Evolutionary conservation across 345 rosid species (phyloP).

Genomic region (Murraya paniculata): DNA sequence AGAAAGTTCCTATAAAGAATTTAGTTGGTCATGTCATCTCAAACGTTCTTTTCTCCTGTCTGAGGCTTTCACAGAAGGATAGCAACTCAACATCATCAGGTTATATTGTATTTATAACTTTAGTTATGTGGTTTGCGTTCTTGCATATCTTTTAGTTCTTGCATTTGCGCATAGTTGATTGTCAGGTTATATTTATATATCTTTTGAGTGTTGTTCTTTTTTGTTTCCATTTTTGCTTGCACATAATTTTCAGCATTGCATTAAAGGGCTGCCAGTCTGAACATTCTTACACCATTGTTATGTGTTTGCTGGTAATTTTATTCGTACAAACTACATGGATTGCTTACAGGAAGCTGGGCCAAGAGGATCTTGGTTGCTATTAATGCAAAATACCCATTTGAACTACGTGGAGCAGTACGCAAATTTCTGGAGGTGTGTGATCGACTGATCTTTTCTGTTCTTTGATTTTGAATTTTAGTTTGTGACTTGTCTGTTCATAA

Average conservation of each 20-base stretch:
- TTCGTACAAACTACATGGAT: slow-evolving; percentile 3
- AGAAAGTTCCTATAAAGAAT: slow-evolving; percentile 53
- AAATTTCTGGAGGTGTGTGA: slow-evolving; percentile 65
- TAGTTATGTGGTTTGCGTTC: neutral
- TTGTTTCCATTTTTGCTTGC: neutral
- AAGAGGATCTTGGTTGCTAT: slow-evolving; percentile 57
- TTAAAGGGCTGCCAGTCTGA: neutral
- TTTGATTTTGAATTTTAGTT: slow-evolving; percentile 11
- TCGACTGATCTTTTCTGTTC: neutral
- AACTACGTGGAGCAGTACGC: slow-evolving; percentile 48
- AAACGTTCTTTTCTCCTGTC: slow-evolving; percentile 57
- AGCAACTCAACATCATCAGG: slow-evolving; percentile 35
- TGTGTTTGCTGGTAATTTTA: neutral
- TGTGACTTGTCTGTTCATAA: slow-evolving; percentile 15
- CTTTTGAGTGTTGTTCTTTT: neutral
- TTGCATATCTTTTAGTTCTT: neutral
- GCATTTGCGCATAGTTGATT: neutral
- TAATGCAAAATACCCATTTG: slow-evolving; percentile 67
- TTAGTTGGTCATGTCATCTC: slow-evolving; percentile 53
- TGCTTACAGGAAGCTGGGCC: slow-evolving; percentile 68
- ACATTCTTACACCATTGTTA: neutral
- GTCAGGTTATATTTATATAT: neutral
- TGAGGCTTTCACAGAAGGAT: slow-evolving; percentile 54
- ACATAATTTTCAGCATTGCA: neutral
- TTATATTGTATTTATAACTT: neutral